Evolutionary conservation across 495 filamentous ascomycete genomes (phyloP), one percentile per base, ranked within the genome.

Genomic region (Aspergillus conjunctus): DNA sequence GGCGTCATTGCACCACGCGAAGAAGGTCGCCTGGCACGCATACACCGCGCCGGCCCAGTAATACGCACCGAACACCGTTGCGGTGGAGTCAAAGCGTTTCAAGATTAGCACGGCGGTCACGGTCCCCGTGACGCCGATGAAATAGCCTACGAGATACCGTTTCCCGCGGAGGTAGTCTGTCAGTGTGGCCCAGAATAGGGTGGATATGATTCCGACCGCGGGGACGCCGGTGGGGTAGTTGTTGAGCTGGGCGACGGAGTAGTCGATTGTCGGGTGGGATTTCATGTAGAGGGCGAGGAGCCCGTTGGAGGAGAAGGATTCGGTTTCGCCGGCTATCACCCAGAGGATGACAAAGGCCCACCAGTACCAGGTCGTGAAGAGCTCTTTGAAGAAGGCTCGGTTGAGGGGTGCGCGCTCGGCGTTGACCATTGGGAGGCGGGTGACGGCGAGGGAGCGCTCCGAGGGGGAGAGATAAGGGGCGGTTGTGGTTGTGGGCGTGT

Each of bases 1-100:
- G 11, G 77, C 73, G 65, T 87, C 83, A 52, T 85, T 87, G n/a
- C 82, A 83, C 83, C 83, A 85, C 0, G 83, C 82, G 51, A 85
- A 85, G 64, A 85, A 83, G 0, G 79, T 80, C 15, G 82, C 81
- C 58, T 85, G 83, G 56, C 81, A 83, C n/a, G 80, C 81, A 59
- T 85, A 84, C 1, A 83, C 79, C 9, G 73, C 66, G 12, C 82
- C 82, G 1, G 80, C 80, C 69, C 76, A 80, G 68, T 84, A 85
- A 46, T 85, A 85, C 10, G 80, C 78, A 0, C 46, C 83, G 53
- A 84, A 81, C 2, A 80, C 74, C 0, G 71, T 74, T 5, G 73
- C 71, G 2, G 75, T 77, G 22, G 69, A 71, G 1, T 73, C 67
- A 6, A 75, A 72, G 3, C 75, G 76, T 1, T 71, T 75, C 0